Evolutionary conservation across 2,329 filamentous ascomycete genomes (phyloP).

Genomic region (Aspergillus pseudoglaucus): DNA sequence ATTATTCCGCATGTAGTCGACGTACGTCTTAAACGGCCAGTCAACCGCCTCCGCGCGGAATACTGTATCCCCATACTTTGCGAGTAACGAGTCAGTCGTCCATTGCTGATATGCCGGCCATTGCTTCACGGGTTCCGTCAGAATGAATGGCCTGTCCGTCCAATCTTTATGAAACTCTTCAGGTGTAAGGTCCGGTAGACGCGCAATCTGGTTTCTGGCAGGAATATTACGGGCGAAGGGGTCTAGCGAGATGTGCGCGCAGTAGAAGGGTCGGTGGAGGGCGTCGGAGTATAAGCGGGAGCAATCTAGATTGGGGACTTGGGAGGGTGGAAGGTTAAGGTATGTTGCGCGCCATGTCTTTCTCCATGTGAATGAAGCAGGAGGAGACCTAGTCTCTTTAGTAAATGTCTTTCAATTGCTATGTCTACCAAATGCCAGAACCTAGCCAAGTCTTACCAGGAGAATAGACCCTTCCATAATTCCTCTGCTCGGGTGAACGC

Average conservation of each 20-base stretch:
- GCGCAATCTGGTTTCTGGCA: slow-evolving; percentile 62
- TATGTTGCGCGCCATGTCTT: slow-evolving; percentile 80
- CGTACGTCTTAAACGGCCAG: slow-evolving; percentile 78
- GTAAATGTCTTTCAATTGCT: slow-evolving; percentile 2
- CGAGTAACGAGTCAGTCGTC: slow-evolving; percentile 61
- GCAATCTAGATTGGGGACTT: slow-evolving; percentile 60
- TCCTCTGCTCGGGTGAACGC: slow-evolving; percentile 80
- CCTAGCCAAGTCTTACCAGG: slow-evolving; percentile 60
- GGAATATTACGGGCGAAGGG: slow-evolving; percentile 69
- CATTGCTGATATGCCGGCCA: slow-evolving; percentile 76
- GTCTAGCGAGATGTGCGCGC: slow-evolving; percentile 65
- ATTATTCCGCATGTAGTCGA: slow-evolving; percentile 72
- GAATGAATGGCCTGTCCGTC: slow-evolving; percentile 77
- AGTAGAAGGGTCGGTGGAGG: slow-evolving; percentile 83
- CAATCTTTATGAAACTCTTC: slow-evolving; percentile 69
- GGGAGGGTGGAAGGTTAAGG: slow-evolving; percentile 51
- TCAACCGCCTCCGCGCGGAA: slow-evolving; percentile 92
- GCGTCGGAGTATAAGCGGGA: slow-evolving; percentile 80
- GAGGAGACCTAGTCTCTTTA: slow-evolving; percentile 23
- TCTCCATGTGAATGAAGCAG: slow-evolving; percentile 57
- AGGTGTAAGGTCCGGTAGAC: slow-evolving; percentile 61
- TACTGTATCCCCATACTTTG: slow-evolving; percentile 57
- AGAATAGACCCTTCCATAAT: slow-evolving; percentile 78
- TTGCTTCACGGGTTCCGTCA: slow-evolving; percentile 70
- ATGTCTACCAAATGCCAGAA: background rate